Base-by-base conservation (phyloP, 768 basidiomycete species). In the Boletus rufocinnamomeus region DNA sequence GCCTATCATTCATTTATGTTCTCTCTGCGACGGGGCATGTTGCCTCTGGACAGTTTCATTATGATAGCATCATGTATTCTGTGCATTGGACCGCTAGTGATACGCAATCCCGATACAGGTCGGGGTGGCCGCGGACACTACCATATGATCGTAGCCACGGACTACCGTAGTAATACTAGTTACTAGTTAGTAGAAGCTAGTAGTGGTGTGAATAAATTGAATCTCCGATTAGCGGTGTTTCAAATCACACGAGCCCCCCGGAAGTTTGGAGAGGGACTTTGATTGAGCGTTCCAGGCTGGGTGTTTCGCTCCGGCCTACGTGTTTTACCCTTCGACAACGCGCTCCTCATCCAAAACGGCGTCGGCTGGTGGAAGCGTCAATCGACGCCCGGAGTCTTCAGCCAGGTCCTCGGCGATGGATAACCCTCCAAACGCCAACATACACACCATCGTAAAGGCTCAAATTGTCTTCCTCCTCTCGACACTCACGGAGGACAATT, bases 381-480 rank as follows among this genome's bases (percentile, higher is more conserved):
- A 79, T 75, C 79, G 85, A 80, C 86, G 86, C 77, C 84, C 84
- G 81, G 84, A 85, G 82, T 85, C 85, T 76, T 82, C 84, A 76
- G 81, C 82, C 80, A 86, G 88, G 87, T 79, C 80, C 67, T 86
- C 87, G 79, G 84, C 87, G 77, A 91, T 91, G 90, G 90, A 91
- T 79, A 89, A 84, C 72, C 84, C 88, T 81, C 84, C 88, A 76
- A 87, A 75, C 72, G 86, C 88, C 73, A 91, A 91, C 75, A 91
- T 93, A 71, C 87, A 92, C 75, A 93, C 90, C 72, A 93, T 93
- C 75, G 92, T 94, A 78, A 92, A 91, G 77, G 91, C 95, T 59
- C 95, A 99, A 81, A 95, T 99, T 71, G 95, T 96, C 65, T 98
- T 99, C 77, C 83, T 98, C 58, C 84, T 99, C 64, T 94, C 93